Percentiles rank a stretch among this genome's conserved stretches.
phyloP scores from a whole-genome alignment of 257 asterid genomes.

The Scutellaria minor region DNA sequence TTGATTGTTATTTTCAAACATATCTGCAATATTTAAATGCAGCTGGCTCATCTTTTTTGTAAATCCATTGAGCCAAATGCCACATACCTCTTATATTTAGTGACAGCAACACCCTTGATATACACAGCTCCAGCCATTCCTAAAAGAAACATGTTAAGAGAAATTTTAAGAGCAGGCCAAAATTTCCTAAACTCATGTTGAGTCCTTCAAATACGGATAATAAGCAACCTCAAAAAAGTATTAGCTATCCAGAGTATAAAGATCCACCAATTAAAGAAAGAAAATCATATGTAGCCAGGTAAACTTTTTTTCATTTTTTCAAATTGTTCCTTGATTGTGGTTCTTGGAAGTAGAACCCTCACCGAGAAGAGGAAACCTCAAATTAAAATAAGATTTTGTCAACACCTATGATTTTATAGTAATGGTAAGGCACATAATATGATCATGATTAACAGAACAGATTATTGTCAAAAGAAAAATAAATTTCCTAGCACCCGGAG shows the following conservation, averaged over 20 bases:
- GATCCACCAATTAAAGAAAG: constrained; percentile 6
- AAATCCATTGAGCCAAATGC: constrained; percentile 24
- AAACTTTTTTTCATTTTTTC: not conserved
- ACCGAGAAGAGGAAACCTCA: constrained; percentile 13
- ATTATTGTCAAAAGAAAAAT: not conserved
- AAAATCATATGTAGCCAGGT: not conserved
- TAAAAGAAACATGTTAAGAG: constrained; percentile 33
- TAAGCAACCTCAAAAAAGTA: constrained; percentile 3
- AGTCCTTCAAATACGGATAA: constrained; percentile 6
- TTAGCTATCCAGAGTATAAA: constrained; percentile 12
- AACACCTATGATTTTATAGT: constrained; percentile 1
- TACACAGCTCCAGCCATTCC: constrained; percentile 99
- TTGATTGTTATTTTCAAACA: constrained; percentile 14
- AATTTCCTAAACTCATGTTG: not conserved
- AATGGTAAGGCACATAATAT: constrained; percentile 7
- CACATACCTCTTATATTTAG: constrained; percentile 84
- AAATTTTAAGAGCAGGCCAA: constrained; percentile 25
- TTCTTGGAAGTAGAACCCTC: constrained; percentile 16
- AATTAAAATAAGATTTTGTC: not conserved
- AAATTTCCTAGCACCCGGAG: constrained; percentile 9
- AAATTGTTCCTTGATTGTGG: not conserved
- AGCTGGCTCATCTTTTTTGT: constrained; percentile 6
- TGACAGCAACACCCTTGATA: constrained; percentile 92
- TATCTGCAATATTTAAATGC: constrained; percentile 19
- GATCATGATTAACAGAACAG: not conserved